phyloP scores from a whole-genome alignment of 805 yeast species.

The Wickerhamomyces ciferrii region DNA sequence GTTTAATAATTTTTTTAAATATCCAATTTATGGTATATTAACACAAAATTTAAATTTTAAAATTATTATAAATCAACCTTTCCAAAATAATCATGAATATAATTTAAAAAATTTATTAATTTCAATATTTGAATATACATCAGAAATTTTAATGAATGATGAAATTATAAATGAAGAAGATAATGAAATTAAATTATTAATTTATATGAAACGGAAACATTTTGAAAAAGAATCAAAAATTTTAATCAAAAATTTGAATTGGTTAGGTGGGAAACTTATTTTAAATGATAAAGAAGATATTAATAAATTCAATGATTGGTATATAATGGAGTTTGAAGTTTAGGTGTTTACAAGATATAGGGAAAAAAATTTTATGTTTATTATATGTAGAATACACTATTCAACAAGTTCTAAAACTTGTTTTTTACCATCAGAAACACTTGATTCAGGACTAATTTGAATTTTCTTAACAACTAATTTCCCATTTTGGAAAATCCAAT shows the following conservation, averaged over 20 bases:
- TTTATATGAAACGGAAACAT: conserved; percentile 14
- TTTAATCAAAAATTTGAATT: conserved; percentile 19
- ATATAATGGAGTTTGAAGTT: conserved; percentile 23
- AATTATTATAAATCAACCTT: conserved; percentile 17
- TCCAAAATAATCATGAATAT: conserved; percentile 13
- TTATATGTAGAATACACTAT: not conserved
- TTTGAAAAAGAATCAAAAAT: conserved; percentile 20
- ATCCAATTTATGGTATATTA: conserved; percentile 18
- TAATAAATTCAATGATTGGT: conserved; percentile 22
- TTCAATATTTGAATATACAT: conserved; percentile 17
- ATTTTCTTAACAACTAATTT: conserved; percentile 39
- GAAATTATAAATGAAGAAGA: conserved; percentile 4
- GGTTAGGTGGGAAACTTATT: conserved; percentile 22
- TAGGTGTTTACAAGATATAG: conserved; percentile 2
- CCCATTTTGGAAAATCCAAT: conserved; percentile 85
- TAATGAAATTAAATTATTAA: conserved; percentile 12
- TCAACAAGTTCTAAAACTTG: conserved; percentile 40
- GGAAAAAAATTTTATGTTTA: not conserved
- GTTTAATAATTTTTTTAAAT: conserved; percentile 12
- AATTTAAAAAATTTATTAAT: conserved; percentile 20
- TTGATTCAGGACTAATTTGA: conserved; percentile 45
- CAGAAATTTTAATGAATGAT: conserved; percentile 11
- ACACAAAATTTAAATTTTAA: conserved; percentile 9
- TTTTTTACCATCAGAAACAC: conserved; percentile 53
- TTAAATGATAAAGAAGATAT: conserved; percentile 13